These are phyloP conservation scores for Exophiala sp. DNA, from an alignment of 2,329 filamentous ascomycete genomes.

Conservation along the genomic window DNA sequence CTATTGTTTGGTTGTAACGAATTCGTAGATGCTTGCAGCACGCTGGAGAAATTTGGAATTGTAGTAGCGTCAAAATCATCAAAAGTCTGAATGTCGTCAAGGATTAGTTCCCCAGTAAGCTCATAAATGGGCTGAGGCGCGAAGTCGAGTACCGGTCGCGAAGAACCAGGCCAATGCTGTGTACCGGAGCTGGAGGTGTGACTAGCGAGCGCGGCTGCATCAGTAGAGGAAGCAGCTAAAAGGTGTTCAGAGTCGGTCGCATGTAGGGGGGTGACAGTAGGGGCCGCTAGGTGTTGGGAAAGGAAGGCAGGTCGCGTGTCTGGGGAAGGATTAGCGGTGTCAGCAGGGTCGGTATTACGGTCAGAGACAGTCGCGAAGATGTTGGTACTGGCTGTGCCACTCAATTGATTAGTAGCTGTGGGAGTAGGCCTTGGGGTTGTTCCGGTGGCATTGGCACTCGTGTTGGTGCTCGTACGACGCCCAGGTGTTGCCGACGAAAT, in stretches of 20 bases:
- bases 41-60: slow-evolving; percentile 10
- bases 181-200: slow-evolving; percentile 23
- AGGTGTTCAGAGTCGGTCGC: slow-evolving; percentile 14
- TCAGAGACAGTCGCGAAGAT: slow-evolving; percentile 13
- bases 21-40: slow-evolving; percentile 11
- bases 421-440: neutral
- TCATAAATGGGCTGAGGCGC: slow-evolving; percentile 25
- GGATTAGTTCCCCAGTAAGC: slow-evolving; percentile 23
- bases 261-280: slow-evolving; percentile 13
- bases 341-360: slow-evolving; percentile 22
- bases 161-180: slow-evolving; percentile 20
- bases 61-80: slow-evolving; percentile 22
- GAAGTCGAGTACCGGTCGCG: slow-evolving; percentile 20
- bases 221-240: slow-evolving; percentile 17
- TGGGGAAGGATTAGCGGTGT: slow-evolving; percentile 24
- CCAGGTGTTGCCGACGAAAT: slow-evolving; percentile 19
- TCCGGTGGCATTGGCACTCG: slow-evolving; percentile 1
- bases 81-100: slow-evolving; percentile 20
- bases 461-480: slow-evolving; percentile 8
- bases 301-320: slow-evolving; percentile 22
- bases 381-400: slow-evolving; percentile 5
- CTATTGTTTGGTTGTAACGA: slow-evolving; percentile 4
- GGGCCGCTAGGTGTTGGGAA: slow-evolving; percentile 13
- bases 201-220: slow-evolving; percentile 17
- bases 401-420: slow-evolving; percentile 22